Conservation (phyloP, 1,284 basidiomycete genomes). For the Boletus sp. region DNA sequence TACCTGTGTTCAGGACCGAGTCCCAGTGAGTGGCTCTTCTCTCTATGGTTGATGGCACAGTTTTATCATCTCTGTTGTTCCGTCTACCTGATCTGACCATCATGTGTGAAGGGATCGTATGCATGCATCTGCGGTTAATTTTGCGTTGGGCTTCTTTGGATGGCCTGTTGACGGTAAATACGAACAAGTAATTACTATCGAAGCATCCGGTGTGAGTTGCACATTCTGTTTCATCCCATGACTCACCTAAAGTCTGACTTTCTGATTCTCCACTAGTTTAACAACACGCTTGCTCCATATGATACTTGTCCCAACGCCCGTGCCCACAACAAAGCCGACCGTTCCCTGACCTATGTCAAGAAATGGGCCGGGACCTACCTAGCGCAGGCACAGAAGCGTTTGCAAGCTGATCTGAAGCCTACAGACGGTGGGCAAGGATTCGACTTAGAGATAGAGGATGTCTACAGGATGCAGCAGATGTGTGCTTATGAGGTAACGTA, state of each 20-base stretch:
- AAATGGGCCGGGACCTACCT: conserved; percentile 78
- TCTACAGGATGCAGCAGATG: conserved; percentile 74
- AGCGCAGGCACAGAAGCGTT: conserved; percentile 61
- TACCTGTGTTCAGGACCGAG: conserved; percentile 88
- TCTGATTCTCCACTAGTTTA: conserved; percentile 25
- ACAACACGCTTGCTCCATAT: conserved; percentile 37
- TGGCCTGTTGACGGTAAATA: conserved; percentile 80
- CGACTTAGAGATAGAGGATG: conserved; percentile 69
- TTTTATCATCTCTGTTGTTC: background rate
- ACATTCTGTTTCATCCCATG: background rate
- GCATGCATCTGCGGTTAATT: conserved; percentile 82
- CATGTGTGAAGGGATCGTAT: conserved; percentile 63
- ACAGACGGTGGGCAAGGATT: conserved; percentile 61
- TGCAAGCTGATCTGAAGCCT: conserved; percentile 49
- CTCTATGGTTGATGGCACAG: background rate
- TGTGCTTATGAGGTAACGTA: conserved; percentile 81
- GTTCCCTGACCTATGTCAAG: conserved; percentile 58
- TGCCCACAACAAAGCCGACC: conserved; percentile 52
- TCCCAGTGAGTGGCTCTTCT: conserved; percentile 61
- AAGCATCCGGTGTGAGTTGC: conserved; percentile 58
- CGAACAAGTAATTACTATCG: conserved; percentile 80
- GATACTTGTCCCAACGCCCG: conserved; percentile 57
- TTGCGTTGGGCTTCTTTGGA: conserved; percentile 88
- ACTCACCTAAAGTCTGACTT: background rate
- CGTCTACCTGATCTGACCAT: background rate